Conservation (phyloP, 495 filamentous ascomycete genomes). For the Neurospora cerealis region DNA sequence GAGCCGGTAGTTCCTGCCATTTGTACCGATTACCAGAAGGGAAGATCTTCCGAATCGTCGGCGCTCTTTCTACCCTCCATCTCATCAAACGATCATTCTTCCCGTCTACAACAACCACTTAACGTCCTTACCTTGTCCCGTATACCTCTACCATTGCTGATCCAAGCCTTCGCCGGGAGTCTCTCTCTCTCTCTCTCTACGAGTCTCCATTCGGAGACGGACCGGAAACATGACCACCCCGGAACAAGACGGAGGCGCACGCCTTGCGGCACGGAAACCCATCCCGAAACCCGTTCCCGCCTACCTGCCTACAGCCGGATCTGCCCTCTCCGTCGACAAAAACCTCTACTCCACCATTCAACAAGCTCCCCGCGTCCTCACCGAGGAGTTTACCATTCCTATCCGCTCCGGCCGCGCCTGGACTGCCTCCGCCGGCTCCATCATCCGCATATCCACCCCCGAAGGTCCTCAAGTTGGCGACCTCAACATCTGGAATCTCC, state of each 20-base stretch:
- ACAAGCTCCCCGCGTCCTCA: conserved; percentile 20
- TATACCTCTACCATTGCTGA: background rate
- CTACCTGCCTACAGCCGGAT: conserved; percentile 34
- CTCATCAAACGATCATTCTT: background rate
- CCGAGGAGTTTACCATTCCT: conserved; percentile 36
- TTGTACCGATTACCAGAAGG: background rate
- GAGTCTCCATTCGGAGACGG: background rate
- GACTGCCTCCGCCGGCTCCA: conserved; percentile 49
- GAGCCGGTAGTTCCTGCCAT: background rate
- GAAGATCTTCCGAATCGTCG: background rate
- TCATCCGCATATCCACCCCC: conserved; percentile 63
- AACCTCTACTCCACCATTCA: conserved; percentile 30
- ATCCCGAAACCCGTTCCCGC: conserved; percentile 35
- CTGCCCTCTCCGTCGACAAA: conserved; percentile 34
- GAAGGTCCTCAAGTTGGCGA: conserved; percentile 72
- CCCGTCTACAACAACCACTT: background rate
- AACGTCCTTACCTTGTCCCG: background rate
- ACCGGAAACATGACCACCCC: background rate
- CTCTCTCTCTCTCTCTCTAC: no score
- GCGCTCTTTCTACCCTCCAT: background rate
- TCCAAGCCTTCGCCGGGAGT: background rate
- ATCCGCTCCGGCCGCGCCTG: conserved; percentile 55
- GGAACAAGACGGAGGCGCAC: background rate
- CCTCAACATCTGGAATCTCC: conserved; percentile 67
- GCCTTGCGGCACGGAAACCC: conserved; percentile 6